Percentiles rank a stretch among this genome's conserved stretches.
Conservation (phyloP, 2,329 filamentous ascomycete species). For the Trichoderma sp. region DNA sequence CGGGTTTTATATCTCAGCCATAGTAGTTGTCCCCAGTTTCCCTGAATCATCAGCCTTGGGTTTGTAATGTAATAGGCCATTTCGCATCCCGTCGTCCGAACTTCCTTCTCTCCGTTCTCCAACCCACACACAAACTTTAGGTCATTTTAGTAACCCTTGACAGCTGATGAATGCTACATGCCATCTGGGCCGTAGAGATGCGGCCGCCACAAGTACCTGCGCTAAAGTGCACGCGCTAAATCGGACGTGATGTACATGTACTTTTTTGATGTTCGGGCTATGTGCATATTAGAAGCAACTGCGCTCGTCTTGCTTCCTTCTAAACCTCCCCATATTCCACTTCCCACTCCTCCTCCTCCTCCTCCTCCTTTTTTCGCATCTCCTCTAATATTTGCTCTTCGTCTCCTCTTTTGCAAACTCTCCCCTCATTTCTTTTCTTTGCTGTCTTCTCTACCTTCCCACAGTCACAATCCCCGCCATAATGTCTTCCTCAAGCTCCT, state of each 20-base stretch:
- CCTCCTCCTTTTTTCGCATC: not conserved
- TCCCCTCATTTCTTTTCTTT: not conserved
- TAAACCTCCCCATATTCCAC: not conserved
- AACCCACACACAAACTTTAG: not conserved
- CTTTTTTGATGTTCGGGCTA: not conserved
- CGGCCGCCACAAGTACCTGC: not conserved
- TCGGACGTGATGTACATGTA: not conserved
- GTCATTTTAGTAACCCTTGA: not conserved
- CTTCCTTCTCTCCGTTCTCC: not conserved
- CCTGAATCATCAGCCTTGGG: not conserved
- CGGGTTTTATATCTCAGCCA: not conserved
- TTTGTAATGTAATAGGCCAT: not conserved
- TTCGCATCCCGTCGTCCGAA: conserved; percentile 16
- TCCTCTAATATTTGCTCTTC: not conserved
- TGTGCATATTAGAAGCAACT: conserved; percentile 4
- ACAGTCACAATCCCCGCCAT: not conserved
- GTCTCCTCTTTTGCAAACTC: not conserved
- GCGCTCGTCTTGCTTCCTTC: not conserved
- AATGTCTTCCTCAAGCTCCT: conserved; percentile 19
- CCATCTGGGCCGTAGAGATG: not conserved
- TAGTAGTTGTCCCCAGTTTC: not conserved
- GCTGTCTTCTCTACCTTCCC: not conserved
- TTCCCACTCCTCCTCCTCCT: not conserved
- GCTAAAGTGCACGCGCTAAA: not conserved
- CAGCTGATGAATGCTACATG: not conserved